A percentile compares a stretch with the other conserved stretches of the same genome.
phyloP scores from a whole-genome alignment of 148 eudicot species.

The Linanthus parryae region DNA sequence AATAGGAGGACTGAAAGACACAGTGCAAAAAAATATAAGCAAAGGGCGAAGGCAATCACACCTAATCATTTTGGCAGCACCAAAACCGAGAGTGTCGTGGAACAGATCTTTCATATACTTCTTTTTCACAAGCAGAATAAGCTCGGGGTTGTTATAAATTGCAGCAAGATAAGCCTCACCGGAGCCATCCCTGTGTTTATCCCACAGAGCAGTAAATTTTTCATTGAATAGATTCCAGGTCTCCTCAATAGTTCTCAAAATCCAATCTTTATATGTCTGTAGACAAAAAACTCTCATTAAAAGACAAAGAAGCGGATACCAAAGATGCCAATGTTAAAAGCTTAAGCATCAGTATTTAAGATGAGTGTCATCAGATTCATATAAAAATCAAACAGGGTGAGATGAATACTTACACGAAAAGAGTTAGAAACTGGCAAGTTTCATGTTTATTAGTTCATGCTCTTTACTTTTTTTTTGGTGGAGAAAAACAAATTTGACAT shows the following conservation, averaged over 20 bases:
- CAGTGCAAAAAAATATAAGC: too few relatives aligned
- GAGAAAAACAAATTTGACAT: too few relatives aligned
- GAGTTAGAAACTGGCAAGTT: too few relatives aligned
- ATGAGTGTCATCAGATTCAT: too few relatives aligned
- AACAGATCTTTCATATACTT: slow-evolving; percentile 64
- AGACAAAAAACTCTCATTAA: slow-evolving; percentile 4
- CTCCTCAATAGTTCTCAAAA: slow-evolving; percentile 51
- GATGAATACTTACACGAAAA: too few relatives aligned
- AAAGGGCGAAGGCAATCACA: too few relatives aligned
- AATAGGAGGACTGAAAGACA: too few relatives aligned
- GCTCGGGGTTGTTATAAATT: slow-evolving; percentile 60
- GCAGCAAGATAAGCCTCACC: slow-evolving; percentile 93
- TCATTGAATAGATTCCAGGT: slow-evolving; percentile 75
- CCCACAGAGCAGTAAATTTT: slow-evolving; percentile 79
- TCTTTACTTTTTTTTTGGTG: too few relatives aligned
- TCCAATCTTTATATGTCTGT: slow-evolving; percentile 79
- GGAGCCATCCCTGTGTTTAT: slow-evolving; percentile 68
- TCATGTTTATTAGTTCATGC: too few relatives aligned
- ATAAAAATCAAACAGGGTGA: too few relatives aligned
- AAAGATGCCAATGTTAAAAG: neutral
- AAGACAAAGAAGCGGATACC: slow-evolving; percentile 1
- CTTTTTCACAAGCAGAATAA: slow-evolving; percentile 49
- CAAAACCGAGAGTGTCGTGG: slow-evolving; percentile 93
- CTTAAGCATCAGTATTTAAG: too few relatives aligned
- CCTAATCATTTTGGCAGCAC: slow-evolving; percentile 96